Evolutionary conservation across 805 yeast species (phyloP).

Genomic region (Candida sakaeoensis): DNA sequence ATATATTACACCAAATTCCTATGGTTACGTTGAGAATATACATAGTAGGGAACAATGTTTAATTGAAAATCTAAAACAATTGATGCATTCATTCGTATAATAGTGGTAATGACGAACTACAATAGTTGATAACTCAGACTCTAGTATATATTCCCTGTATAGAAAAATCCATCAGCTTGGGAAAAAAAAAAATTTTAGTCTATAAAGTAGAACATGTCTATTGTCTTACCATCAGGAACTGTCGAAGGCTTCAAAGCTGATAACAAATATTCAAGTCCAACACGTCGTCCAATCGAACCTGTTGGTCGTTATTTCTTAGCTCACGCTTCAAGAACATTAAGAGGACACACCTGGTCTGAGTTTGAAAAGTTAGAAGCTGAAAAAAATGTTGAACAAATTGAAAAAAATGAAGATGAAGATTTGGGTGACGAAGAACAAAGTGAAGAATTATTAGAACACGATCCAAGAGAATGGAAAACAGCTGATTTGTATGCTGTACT

Average conservation of each 20-base stretch:
- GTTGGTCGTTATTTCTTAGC: conserved; percentile 95
- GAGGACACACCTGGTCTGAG: conserved; percentile 99
- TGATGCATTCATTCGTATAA: too few relatives aligned
- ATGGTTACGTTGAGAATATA: too few relatives aligned
- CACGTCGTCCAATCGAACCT: conserved; percentile 87
- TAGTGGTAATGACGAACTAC: too few relatives aligned
- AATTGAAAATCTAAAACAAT: too few relatives aligned
- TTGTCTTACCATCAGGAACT: conserved; percentile 43
- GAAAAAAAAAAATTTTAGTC: conserved; percentile 5
- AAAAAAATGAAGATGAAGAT: conserved; percentile 59
- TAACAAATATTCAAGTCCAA: conserved; percentile 53
- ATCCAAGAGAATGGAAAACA: conserved; percentile 97
- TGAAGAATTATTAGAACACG: conserved; percentile 72
- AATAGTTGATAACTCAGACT: background rate
- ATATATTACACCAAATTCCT: too few relatives aligned
- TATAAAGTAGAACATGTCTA: conserved; percentile 15
- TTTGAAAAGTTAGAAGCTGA: conserved; percentile 92
- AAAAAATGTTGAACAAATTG: conserved; percentile 70
- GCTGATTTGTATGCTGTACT: conserved; percentile 95
- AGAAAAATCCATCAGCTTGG: background rate
- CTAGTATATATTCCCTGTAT: background rate
- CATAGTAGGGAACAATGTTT: too few relatives aligned
- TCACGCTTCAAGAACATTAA: conserved; percentile 90
- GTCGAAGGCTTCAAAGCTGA: conserved; percentile 49
- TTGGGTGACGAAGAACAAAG: conserved; percentile 72